Percentiles rank a stretch among this genome's conserved stretches.
Evolutionary conservation across 495 filamentous ascomycete species (phyloP).

Genomic region (Aspergillus campestris): DNA sequence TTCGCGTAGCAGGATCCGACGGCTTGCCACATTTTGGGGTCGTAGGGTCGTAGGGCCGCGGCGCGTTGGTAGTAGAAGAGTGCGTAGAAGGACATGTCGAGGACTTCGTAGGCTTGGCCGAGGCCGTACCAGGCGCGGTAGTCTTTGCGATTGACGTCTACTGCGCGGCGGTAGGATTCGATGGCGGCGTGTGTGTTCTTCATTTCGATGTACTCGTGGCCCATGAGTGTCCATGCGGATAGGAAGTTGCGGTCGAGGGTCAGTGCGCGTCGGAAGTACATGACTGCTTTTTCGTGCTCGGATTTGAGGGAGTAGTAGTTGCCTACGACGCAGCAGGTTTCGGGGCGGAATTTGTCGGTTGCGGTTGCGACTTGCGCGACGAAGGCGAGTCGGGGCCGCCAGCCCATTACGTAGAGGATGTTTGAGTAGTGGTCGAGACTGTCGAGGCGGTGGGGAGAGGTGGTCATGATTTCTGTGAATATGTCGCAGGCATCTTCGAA

Average conservation of each 20-base stretch:
- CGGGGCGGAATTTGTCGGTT: conserved; percentile 92
- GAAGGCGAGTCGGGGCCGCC: conserved; percentile 81
- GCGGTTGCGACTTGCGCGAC: conserved; percentile 81
- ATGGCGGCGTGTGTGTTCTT: conserved; percentile 99
- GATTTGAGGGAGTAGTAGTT: conserved; percentile 95
- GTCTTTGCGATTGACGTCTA: conserved; percentile 93
- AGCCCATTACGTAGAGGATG: conserved; percentile 86
- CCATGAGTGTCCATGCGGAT: conserved; percentile 98
- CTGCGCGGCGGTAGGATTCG: conserved; percentile 90
- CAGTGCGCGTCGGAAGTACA: conserved; percentile 95
- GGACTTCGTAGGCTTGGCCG: conserved; percentile 92
- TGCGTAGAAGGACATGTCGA: conserved; percentile 96
- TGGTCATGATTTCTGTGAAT: conserved; percentile 70
- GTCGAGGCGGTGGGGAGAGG: conserved; percentile 83
- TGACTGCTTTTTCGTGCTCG: conserved; percentile 94
- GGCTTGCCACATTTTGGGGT: conserved; percentile 98
- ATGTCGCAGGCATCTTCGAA: conserved; percentile 76
- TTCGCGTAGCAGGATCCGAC: conserved; percentile 85
- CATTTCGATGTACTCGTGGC: conserved; percentile 97
- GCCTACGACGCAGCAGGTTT: conserved; percentile 93
- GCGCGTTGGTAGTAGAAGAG: conserved; percentile 97
- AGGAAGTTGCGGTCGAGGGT: conserved; percentile 87
- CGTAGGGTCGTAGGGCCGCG: conserved; percentile 80
- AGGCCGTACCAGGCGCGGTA: conserved; percentile 98
- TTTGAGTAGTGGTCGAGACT: conserved; percentile 92